Percentiles rank a stretch among this genome's conserved stretches.
phyloP scores from a whole-genome alignment of 441 rosid species.

The Adansonia rubrostipa region DNA sequence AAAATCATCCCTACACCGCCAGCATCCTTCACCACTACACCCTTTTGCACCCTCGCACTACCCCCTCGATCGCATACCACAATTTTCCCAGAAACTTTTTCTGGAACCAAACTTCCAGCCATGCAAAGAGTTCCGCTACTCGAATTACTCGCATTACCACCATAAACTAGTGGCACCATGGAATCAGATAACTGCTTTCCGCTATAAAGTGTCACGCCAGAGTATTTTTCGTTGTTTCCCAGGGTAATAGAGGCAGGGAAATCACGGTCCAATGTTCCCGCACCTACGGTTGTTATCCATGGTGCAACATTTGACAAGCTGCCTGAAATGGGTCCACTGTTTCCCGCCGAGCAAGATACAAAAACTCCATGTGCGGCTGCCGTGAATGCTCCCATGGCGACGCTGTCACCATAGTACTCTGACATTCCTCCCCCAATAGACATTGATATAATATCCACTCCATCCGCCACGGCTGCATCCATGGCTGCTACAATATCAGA shows the following conservation, averaged over 20 bases:
- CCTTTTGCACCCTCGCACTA: constrained; percentile 39
- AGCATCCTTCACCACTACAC: constrained; percentile 37
- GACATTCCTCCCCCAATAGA: constrained; percentile 36
- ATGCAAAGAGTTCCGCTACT: neutral
- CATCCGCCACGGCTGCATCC: constrained; percentile 37
- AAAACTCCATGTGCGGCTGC: constrained; percentile 35
- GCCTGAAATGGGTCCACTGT: constrained; percentile 29
- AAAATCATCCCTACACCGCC: constrained; percentile 49
- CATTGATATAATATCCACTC: constrained; percentile 37
- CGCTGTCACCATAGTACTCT: constrained; percentile 31
- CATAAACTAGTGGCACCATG: constrained; percentile 29
- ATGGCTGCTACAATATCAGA: constrained; percentile 35
- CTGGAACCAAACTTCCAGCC: constrained; percentile 33
- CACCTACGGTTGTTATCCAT: constrained; percentile 42
- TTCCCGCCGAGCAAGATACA: constrained; percentile 43
- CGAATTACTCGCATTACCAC: constrained; percentile 32
- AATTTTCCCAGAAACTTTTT: constrained; percentile 41
- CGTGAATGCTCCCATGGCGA: constrained; percentile 42
- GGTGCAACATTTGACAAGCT: constrained; percentile 38
- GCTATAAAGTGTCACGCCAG: constrained; percentile 33
- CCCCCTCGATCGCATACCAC: constrained; percentile 48
- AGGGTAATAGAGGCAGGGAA: constrained; percentile 35
- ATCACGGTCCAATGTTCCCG: constrained; percentile 43
- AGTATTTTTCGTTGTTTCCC: constrained; percentile 31
- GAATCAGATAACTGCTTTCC: constrained; percentile 26